Evolutionary conservation across 75 land plant genomes (phyloP), one percentile per base, ranked within the genome.

Genomic region (Selaginella tamariscina): DNA sequence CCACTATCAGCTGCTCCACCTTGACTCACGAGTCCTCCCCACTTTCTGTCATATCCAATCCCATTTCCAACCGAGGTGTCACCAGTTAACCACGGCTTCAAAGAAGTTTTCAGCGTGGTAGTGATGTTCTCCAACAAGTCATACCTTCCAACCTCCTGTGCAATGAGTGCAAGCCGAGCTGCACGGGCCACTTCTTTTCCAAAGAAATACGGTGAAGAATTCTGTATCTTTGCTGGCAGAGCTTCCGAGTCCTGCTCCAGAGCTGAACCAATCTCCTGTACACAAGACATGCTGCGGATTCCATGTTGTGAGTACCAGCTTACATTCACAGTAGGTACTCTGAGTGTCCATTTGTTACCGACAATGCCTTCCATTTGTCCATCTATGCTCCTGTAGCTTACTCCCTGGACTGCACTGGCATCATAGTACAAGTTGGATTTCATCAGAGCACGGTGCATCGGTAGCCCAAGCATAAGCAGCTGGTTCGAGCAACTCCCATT

Each of bases 121-220:
- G 24, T n/a, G 21, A 59, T 27, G 8, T n/a, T 59, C 26, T n/a
- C 62, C 21, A n/a, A 9, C 21, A 23, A 26, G 23, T 59, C 62
- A 8, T 2, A 9, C 26, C 26, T 59, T 2, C 8, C 62, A 5
- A 59, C 26, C 26, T 59, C 62, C 26, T 59, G n/a, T 2, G 62
- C 62, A 8, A 59, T 59, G 24, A 59, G 62, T 8, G 62, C 62
- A 8, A 59, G 62, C 62, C 62, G 23, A 2, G 62, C 62, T 2
- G 62, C 26, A 23, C 62, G 23, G 26, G 62, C 62, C 5, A n/a
- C 21, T 5, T 8, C 62, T n/a, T 59, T 59, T 8, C 62, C 62
- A n/a, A 59, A 59, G 62, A 26, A 26, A n/a, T 59, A 59, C 26
- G 26, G 5, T 5, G 23, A 21, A 2, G 62, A 59, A 8, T 21